Evolutionary conservation across 768 basidiomycete species (phyloP), one percentile per base, ranked within the genome.

Genomic region (Amanita jacksonii): DNA sequence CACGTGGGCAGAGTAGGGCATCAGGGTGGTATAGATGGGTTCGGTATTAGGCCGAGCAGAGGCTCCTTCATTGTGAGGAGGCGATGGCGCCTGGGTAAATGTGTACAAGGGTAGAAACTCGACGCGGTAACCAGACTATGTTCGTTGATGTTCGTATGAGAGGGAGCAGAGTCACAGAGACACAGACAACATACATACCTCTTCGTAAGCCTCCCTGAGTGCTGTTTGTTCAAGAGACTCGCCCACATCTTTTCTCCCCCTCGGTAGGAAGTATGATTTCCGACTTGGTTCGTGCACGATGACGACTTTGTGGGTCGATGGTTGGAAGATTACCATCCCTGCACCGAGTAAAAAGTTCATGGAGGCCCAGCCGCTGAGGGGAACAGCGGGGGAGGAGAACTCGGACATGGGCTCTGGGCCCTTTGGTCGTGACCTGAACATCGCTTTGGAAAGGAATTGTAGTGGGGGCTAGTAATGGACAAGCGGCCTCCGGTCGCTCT

Each of bases 121-220:
- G 19, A 62, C 67, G 2, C 61, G 63, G 52, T 70, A 74, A 10
- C 77, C 75, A 4, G 73, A 70, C 79, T 78, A n/a, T n/a, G n/a
- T n/a, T n/a, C n/a, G n/a, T n/a, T n/a, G n/a, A n/a, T n/a, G n/a
- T n/a, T n/a, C n/a, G n/a, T n/a, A n/a, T n/a, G n/a, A n/a, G n/a
- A n/a, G n/a, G n/a, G n/a, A n/a, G n/a, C n/a, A n/a, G n/a, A n/a
- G n/a, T n/a, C n/a, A n/a, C n/a, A n/a, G n/a, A n/a, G 33, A 34
- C 22, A 36, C 10, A 5, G 13, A 38, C 19, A 42, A 36, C 6
- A 16, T n/a, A 49, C 62, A 30, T 46, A 78, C 79, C 72, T 82
- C 80, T 54, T 83, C 80, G 53, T 78, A 74, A 3, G 75, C 80
- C 60, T 83, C 81, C 35, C 81, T 62, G 31, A 82, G 56, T 0